Percentiles rank a stretch among this genome's conserved stretches.
phyloP scores from a whole-genome alignment of 139 green algal genomes.

The Tetraselmis chui region DNA sequence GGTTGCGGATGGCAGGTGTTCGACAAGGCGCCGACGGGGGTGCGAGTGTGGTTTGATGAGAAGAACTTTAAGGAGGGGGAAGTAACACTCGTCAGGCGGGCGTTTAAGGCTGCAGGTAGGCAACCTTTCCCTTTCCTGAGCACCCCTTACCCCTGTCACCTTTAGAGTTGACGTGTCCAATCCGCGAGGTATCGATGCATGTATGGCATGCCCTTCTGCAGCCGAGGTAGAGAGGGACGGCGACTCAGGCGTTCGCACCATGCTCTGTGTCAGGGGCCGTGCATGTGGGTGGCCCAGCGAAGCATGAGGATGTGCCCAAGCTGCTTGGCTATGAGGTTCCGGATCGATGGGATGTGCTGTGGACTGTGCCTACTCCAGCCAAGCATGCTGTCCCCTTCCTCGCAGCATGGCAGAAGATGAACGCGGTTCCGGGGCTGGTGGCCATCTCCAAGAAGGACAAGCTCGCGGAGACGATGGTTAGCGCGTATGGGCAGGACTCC shows the following conservation, averaged over 20 bases:
- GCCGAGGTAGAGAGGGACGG: no score
- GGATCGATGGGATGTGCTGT: constrained; percentile 44
- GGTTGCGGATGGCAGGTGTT: no score
- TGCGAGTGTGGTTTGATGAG: neutral
- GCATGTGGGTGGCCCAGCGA: neutral
- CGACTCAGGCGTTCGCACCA: neutral
- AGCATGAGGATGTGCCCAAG: neutral
- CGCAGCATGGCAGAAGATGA: constrained; percentile 38
- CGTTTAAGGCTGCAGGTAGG: neutral
- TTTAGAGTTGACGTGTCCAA: neutral
- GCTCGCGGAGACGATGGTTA: constrained; percentile 33
- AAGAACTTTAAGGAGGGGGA: neutral
- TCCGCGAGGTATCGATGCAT: no score
- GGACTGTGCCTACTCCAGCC: constrained; percentile 48
- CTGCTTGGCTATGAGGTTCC: neutral
- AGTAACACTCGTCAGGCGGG: neutral
- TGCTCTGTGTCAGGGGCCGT: neutral
- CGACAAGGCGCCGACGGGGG: no score
- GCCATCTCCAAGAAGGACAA: constrained; percentile 47
- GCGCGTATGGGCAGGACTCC: constrained; percentile 29
- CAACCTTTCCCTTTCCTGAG: neutral
- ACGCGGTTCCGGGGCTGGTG: constrained; percentile 45
- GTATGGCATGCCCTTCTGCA: no score
- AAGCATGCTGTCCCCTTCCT: constrained; percentile 40
- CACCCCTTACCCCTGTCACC: neutral